These are phyloP conservation scores for Hibiscus syriacus DNA, from an alignment of 345 rosid genomes.

Conservation along the genomic window DNA sequence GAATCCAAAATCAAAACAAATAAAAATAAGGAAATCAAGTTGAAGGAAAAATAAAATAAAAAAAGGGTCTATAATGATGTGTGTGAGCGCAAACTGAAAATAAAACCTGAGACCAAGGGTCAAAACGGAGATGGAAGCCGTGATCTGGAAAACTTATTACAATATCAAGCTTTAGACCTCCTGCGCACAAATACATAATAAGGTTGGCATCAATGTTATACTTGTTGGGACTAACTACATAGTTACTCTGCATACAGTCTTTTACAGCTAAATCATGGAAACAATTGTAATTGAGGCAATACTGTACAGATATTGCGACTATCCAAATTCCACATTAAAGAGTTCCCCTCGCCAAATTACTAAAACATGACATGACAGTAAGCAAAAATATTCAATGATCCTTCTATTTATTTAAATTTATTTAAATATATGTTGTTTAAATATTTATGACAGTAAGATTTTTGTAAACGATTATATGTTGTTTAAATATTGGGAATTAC, in stretches of 20 bases:
- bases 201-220: neutral
- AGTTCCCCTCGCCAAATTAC: neutral
- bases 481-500: too few species aligned
- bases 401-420: too few species aligned
- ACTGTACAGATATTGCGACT: neutral
- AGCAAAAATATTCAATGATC: neutral
- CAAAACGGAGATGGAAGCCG: constrained; percentile 94
- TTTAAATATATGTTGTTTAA: too few species aligned
- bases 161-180: constrained; percentile 82
- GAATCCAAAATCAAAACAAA: constrained; percentile 14
- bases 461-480: too few species aligned
- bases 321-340: constrained; percentile 1
- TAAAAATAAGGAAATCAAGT: neutral
- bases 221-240: neutral
- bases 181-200: constrained; percentile 25
- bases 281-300: neutral
- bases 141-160: constrained; percentile 96
- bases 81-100: neutral
- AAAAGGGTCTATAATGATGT: neutral
- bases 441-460: too few species aligned
- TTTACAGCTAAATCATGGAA: constrained; percentile 5
- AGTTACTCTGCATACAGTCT: neutral
- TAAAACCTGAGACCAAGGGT: constrained; percentile 83
- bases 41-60: neutral
- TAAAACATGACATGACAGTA: neutral